Conservation (phyloP, 2,329 filamentous ascomycete genomes). For the Colletotrichum truncatum region DNA sequence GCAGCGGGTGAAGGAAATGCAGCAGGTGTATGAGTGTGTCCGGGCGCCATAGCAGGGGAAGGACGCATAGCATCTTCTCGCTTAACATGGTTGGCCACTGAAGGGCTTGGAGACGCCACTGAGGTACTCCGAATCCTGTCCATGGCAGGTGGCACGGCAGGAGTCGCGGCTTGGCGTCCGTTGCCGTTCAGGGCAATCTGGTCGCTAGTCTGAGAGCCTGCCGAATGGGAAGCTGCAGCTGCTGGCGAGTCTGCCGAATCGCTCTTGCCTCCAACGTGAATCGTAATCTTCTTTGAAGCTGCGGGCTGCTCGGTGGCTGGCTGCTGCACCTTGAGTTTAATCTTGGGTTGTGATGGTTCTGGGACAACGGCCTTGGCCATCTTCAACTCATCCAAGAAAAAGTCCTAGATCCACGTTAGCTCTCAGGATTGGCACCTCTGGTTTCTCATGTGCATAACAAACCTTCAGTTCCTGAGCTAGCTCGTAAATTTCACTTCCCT, state of each 20-base stretch:
- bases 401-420: conserved; percentile 57
- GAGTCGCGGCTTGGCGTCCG: conserved; percentile 16
- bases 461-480: conserved; percentile 85
- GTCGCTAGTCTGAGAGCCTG: conserved; percentile 43
- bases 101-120: conserved; percentile 56
- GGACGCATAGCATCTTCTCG: conserved; percentile 44
- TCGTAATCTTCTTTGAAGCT: conserved; percentile 72
- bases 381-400: conserved; percentile 74
- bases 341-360: conserved; percentile 78
- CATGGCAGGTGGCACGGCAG: conserved; percentile 24
- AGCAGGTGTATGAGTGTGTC: conserved; percentile 29
- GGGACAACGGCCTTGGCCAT: conserved; percentile 77
- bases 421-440: background rate
- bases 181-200: conserved; percentile 42
- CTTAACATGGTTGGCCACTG: conserved; percentile 43
- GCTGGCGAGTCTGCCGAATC: conserved; percentile 62
- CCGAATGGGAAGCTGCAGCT: conserved; percentile 47
- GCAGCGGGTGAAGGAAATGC: conserved; percentile 25
- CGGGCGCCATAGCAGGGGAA: conserved; percentile 42
- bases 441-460: conserved; percentile 27
- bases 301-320: conserved; percentile 39
- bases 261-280: conserved; percentile 72
- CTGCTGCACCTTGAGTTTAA: conserved; percentile 79
- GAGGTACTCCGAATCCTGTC: conserved; percentile 46
- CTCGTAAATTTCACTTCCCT: conserved; percentile 84